Evolutionary conservation across 441 rosid species (phyloP), one percentile per base, ranked within the genome.

Genomic region (Populus tomentosa): DNA sequence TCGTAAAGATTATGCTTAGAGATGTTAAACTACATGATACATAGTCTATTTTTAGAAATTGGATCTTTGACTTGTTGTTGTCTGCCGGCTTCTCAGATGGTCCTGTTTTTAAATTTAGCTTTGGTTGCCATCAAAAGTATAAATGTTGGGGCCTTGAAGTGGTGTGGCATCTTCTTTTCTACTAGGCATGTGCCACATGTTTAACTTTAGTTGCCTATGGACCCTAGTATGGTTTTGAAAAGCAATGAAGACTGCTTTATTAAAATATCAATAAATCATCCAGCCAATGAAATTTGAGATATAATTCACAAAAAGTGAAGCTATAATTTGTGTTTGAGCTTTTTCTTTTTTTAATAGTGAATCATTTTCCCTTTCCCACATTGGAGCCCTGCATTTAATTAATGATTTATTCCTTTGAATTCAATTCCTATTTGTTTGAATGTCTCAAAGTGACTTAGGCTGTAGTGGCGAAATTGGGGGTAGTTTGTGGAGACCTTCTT

Each of bases 81-180:
- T 30, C 0, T 3, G 4, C 4, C 30, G 30, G 26, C 26, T 26
- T 26, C 3, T 28, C 30, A 28, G 30, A 28, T 28, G 30, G 30
- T 28, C 30, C 30, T 28, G 30, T 28, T 28, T 28, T 28, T 2
- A 28, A 28, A 28, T 28, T 28, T 28, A 28, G 30, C 30, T 28
- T 2, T 28, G 3, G 30, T 28, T 28, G 30, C 30, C 30, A 28
- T 28, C 30, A 28, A 28, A 28, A 28, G 30, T 28, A 0, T 28
- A 28, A 28, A 28, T 28, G 30, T 2, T 28, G 30, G 30, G 30
- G 3, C 30, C 30, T 0, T 28, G 0, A 28, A 28, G 30, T 28
- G 30, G 30, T 28, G 10, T 77, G 80, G 56, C 68, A 77, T 80
- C 79, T 83, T 65, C 79, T 80, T 78, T 75, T 75, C 38, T 76